phyloP scores from a whole-genome alignment of 768 basidiomycete species.

The Mycena filopes region DNA sequence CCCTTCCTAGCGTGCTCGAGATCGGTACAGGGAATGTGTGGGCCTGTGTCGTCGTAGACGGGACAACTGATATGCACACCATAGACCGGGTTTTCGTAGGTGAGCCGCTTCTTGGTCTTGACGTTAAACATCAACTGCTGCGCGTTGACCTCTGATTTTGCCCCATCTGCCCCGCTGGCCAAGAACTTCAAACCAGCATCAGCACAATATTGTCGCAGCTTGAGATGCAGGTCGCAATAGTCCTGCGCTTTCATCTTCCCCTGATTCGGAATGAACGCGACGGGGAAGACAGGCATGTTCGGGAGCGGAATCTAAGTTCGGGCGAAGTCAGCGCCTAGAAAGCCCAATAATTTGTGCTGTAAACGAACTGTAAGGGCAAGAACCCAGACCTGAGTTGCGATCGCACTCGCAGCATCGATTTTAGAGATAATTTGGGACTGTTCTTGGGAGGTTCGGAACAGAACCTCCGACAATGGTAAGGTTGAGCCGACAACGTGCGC shows the following conservation, averaged over 20 bases:
- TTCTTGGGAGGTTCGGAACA: neutral
- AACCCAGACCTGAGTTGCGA: constrained; percentile 10
- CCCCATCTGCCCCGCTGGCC: constrained; percentile 9
- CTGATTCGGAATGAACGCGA: constrained; percentile 13
- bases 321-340: neutral
- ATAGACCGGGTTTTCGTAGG: neutral
- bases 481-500: constrained; percentile 7
- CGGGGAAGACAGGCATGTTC: constrained; percentile 10
- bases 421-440: constrained; percentile 2
- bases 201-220: constrained; percentile 1
- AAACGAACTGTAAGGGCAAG: neutral
- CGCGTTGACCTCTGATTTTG: constrained; percentile 10
- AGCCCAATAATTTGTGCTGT: no score
- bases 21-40: constrained; percentile 2
- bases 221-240: no score
- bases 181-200: constrained; percentile 6
- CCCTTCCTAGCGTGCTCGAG: no score
- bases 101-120: no score
- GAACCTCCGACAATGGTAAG: neutral
- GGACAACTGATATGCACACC: neutral
- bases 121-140: constrained; percentile 9
- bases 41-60: constrained; percentile 9
- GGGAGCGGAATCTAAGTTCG: constrained; percentile 6
- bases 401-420: neutral
- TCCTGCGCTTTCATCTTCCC: no score